Evolutionary conservation across 495 filamentous ascomycete species (phyloP).

Genomic region (Penicillium daleae): DNA sequence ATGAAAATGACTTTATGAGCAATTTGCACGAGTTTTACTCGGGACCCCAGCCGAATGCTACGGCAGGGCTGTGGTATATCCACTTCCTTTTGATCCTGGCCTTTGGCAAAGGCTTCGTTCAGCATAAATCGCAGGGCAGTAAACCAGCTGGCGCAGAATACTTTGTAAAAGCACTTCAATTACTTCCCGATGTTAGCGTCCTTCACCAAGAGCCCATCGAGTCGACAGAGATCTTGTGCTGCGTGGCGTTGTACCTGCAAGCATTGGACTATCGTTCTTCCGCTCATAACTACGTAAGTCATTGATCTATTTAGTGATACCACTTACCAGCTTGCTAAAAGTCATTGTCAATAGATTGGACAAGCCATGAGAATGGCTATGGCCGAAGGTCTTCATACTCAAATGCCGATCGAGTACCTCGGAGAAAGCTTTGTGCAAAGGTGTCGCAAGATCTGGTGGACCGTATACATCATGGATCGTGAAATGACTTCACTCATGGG

Average conservation of each 20-base stretch:
- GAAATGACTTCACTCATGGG: constrained; percentile 52
- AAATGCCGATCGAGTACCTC: constrained; percentile 43
- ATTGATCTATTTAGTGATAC: background rate
- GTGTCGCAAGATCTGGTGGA: constrained; percentile 51
- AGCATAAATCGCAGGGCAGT: constrained; percentile 35
- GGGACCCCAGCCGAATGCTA: constrained; percentile 26
- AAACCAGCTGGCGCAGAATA: constrained; percentile 42
- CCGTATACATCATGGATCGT: constrained; percentile 48
- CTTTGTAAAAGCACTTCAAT: constrained; percentile 45
- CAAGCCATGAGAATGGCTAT: constrained; percentile 49
- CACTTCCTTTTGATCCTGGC: constrained; percentile 50
- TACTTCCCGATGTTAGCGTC: constrained; percentile 41
- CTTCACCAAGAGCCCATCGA: constrained; percentile 41
- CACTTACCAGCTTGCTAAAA: background rate
- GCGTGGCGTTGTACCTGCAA: constrained; percentile 46
- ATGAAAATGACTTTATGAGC: constrained; percentile 46
- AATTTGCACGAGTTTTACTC: constrained; percentile 42
- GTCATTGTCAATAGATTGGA: constrained; percentile 37
- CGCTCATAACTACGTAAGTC: constrained; percentile 44
- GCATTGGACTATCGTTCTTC: constrained; percentile 42
- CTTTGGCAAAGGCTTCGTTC: constrained; percentile 49
- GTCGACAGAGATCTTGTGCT: constrained; percentile 48
- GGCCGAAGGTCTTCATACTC: constrained; percentile 48
- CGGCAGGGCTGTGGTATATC: constrained; percentile 44
- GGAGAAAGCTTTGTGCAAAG: constrained; percentile 40